Conservation (phyloP, 2,329 filamentous ascomycete genomes). For the Aureobasidium sp. region DNA sequence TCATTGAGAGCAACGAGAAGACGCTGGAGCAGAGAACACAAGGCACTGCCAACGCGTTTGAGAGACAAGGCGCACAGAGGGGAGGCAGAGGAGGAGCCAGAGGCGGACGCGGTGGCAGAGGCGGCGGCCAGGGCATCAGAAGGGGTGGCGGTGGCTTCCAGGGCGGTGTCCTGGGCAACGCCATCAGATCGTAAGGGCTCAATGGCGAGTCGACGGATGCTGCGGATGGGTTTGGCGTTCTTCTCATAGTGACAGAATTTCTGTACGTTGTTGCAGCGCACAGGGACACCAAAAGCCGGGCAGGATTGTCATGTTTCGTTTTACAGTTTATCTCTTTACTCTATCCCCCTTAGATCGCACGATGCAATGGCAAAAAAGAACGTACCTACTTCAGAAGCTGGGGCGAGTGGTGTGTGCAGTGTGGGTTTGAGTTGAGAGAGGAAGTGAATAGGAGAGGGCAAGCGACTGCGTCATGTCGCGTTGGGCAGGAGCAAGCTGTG, state of each 20-base stretch:
- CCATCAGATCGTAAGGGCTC: slow-evolving; percentile 37
- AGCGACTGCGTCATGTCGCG: slow-evolving; percentile 1
- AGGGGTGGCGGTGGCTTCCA: slow-evolving; percentile 76
- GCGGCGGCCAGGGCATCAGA: slow-evolving; percentile 52
- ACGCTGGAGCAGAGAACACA: slow-evolving; percentile 95
- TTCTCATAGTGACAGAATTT: slow-evolving; percentile 7
- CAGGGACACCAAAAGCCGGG: slow-evolving; percentile 2
- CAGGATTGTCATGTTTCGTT: slow-evolving; percentile 5
- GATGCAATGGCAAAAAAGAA: slow-evolving; percentile 13
- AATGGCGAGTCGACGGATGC: not conserved
- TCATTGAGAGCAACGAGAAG: slow-evolving; percentile 96
- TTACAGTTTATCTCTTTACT: slow-evolving; percentile 1
- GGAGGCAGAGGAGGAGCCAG: slow-evolving; percentile 51
- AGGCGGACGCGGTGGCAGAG: slow-evolving; percentile 53
- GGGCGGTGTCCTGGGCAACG: slow-evolving; percentile 62
- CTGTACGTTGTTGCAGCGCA: slow-evolving; percentile 5
- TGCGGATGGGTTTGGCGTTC: slow-evolving; percentile 9
- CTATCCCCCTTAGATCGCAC: slow-evolving; percentile 5
- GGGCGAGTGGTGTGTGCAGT: not conserved
- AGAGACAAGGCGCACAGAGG: slow-evolving; percentile 76
- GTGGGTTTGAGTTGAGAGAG: not conserved
- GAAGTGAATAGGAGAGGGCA: no score
- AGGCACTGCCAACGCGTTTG: slow-evolving; percentile 89
- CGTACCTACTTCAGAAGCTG: not conserved
- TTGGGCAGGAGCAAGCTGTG: not conserved